Evolutionary conservation across 768 basidiomycete genomes (phyloP), one percentile per base, ranked within the genome.

Genomic region (Termitomyces sp.): DNA sequence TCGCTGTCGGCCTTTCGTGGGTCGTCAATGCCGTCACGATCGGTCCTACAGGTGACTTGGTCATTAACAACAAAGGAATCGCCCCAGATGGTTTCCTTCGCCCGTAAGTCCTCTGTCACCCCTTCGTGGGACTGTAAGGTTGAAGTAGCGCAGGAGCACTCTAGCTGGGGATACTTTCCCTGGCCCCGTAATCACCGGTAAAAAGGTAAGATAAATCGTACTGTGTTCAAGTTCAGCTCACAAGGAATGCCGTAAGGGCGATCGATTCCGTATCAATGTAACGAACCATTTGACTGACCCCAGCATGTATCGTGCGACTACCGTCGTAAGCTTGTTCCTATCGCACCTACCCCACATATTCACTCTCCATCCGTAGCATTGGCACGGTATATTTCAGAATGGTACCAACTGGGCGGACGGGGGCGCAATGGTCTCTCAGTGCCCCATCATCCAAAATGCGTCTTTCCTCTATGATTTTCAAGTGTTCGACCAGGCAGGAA

Each of bases 391-490:
- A 42, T 70, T 37, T 14, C 53, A 54, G 37, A 54, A 54, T 4
- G 48, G 51, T 4, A 70, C 71, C 2, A 77, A 72, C 53, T 73
- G 66, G 60, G 71, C 65, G 1, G 77, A 78, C 42, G 77, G 77
- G 5, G 52, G 65, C 3, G 60, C 69, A 1, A 51, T 65, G 51
- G 62, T 75, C 3, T 71, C 70, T 15, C 73, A 75, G 51, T 76
- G 75, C 60, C 75, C 75, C 0, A 74, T 76, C 51, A 45, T 64
- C 0, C 62, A 72, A 17, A 58, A 60, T 1, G 26, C 68, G 28
- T 68, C 65, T 1, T 76, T 75, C 62, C 50, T 66, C 7, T 75
- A 76, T 53, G 53, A 67, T 12, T 72, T 77, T 55, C 24, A 53
- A 10, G 63, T 54, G 5, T 40, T 46, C 4, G 44, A 58, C 46